Conservation (phyloP, 2,329 filamentous ascomycete species). For the Fusarium kyushuense region DNA sequence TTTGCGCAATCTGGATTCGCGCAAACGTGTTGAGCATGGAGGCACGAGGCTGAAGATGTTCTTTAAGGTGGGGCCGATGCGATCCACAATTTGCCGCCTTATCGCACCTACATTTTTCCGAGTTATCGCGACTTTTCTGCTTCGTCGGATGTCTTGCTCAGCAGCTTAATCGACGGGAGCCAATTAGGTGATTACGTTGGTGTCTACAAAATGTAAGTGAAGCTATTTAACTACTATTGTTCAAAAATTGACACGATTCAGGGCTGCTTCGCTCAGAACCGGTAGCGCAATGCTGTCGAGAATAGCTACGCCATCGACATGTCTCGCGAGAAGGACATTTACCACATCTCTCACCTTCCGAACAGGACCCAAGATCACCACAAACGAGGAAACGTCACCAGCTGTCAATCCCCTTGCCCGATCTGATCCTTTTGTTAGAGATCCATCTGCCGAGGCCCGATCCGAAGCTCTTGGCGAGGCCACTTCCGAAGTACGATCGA, state of each 20-base stretch:
- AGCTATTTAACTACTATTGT: not conserved
- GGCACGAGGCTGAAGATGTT: constrained; percentile 47
- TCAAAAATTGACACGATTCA: constrained; percentile 28
- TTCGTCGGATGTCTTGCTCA: constrained; percentile 11
- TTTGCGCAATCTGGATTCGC: constrained; percentile 30
- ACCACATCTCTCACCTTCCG: constrained; percentile 51
- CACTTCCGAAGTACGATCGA: constrained; percentile 24
- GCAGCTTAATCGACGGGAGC: constrained; percentile 35
- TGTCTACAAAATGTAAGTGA: constrained; percentile 41
- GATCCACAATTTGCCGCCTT: constrained; percentile 33
- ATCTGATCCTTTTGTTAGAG: constrained; percentile 5
- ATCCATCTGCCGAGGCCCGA: not conserved
- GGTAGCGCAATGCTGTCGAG: constrained; percentile 51
- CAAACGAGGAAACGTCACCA: constrained; percentile 9
- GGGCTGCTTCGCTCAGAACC: constrained; percentile 47
- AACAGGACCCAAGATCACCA: constrained; percentile 30
- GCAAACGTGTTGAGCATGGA: constrained; percentile 41
- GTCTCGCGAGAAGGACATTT: constrained; percentile 46
- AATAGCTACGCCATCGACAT: constrained; percentile 42
- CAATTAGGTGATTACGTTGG: constrained; percentile 39
- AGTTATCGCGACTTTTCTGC: constrained; percentile 45
- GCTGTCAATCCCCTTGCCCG: constrained; percentile 20
- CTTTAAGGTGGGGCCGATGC: constrained; percentile 38
- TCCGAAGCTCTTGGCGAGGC: not conserved
- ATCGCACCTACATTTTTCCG: constrained; percentile 52